A percentile compares a stretch with the other conserved stretches of the same genome.
These are phyloP conservation scores for Amanita fuliginea DNA, from an alignment of 768 basidiomycete species.

Conservation along the genomic window DNA sequence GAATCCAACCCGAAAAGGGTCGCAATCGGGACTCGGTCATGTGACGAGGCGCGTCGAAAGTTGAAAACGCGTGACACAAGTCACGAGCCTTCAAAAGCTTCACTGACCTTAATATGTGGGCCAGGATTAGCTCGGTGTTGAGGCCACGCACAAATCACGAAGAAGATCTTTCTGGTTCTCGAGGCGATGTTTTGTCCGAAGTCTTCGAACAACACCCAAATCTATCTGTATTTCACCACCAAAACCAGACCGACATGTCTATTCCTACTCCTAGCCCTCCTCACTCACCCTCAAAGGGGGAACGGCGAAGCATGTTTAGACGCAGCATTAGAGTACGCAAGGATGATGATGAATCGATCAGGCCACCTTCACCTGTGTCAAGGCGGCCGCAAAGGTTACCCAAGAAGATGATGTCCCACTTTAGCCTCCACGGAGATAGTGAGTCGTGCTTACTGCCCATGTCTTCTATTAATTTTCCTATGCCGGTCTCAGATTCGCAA, in stretches of 20 bases:
- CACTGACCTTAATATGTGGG: constrained; percentile 37
- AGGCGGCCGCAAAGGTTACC: constrained; percentile 23
- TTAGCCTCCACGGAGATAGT: constrained; percentile 27
- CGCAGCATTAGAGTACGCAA: constrained; percentile 33
- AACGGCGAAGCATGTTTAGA: constrained; percentile 41
- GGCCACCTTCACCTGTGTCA: constrained; percentile 24
- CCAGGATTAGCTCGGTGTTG: constrained; percentile 47
- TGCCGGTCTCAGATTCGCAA: constrained; percentile 18
- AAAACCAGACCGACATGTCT: constrained; percentile 19
- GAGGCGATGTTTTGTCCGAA: constrained; percentile 34
- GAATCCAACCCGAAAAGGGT: no score
- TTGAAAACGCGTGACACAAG: constrained; percentile 6
- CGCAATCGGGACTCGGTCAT: constrained; percentile 4
- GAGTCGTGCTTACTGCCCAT: constrained; percentile 8
- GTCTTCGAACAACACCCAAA: constrained; percentile 54
- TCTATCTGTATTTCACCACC: constrained; percentile 42
- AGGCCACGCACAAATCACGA: constrained; percentile 27
- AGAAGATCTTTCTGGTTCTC: constrained; percentile 19
- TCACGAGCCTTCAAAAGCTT: constrained; percentile 5
- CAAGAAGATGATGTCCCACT: constrained; percentile 42
- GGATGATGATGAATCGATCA: constrained; percentile 27
- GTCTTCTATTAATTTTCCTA: not conserved
- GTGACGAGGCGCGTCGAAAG: constrained; percentile 11
- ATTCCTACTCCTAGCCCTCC: constrained; percentile 27
- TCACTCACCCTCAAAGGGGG: constrained; percentile 37